Evolutionary conservation across 306 rosid species (phyloP).

Genomic region (Abrus pulchellus): DNA sequence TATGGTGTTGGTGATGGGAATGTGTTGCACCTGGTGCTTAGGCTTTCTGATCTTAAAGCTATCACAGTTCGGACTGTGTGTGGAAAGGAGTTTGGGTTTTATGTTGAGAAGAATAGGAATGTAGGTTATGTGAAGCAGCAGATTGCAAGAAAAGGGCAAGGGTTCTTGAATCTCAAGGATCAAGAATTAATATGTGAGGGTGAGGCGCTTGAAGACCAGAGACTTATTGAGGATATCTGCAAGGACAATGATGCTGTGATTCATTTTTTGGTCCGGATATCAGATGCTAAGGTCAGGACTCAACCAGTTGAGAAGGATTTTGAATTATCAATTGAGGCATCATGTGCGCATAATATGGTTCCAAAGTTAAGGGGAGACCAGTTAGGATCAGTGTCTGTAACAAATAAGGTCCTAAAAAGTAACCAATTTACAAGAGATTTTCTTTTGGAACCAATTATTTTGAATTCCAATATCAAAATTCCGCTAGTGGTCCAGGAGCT

Average conservation of each 20-base stretch:
- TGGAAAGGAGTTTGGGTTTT: constrained; percentile 75
- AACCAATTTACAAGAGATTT: constrained; percentile 48
- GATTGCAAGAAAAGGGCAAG: constrained; percentile 66
- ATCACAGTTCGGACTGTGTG: constrained; percentile 69
- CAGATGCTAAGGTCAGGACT: constrained; percentile 69
- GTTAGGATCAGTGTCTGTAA: constrained; percentile 44
- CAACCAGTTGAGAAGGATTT: constrained; percentile 68
- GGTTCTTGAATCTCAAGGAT: constrained; percentile 62
- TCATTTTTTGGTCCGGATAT: constrained; percentile 68
- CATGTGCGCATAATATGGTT: constrained; percentile 39
- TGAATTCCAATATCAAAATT: constrained; percentile 50
- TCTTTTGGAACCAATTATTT: constrained; percentile 69
- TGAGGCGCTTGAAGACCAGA: constrained; percentile 80
- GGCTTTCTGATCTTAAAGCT: constrained; percentile 75
- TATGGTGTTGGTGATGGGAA: constrained; percentile 81
- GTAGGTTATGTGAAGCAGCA: constrained; percentile 78
- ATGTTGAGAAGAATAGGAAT: constrained; percentile 73
- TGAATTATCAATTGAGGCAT: constrained; percentile 71
- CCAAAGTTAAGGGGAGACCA: constrained; percentile 40
- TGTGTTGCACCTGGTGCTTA: constrained; percentile 69
- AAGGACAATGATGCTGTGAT: constrained; percentile 60
- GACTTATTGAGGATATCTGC: constrained; percentile 73
- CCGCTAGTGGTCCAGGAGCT: constrained; percentile 60
- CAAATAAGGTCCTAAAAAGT: constrained; percentile 47
- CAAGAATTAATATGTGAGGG: constrained; percentile 76